phyloP scores from a whole-genome alignment of 2,329 filamentous ascomycete genomes.

The Davidsoniella virescens region DNA sequence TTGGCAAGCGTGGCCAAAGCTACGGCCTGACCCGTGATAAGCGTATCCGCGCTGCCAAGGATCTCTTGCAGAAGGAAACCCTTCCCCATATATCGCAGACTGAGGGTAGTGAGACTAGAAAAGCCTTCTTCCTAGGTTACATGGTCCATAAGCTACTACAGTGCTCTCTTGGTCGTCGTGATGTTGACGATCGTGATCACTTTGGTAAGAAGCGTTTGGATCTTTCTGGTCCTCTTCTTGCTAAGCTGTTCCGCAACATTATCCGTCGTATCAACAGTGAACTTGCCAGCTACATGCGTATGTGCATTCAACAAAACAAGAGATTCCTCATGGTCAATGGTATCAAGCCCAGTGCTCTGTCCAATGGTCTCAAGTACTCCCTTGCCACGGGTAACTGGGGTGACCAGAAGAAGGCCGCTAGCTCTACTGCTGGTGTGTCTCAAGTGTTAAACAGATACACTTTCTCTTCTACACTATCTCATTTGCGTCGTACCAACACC shows the following conservation, averaged over 20 bases:
- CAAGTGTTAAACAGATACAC: conserved; percentile 97
- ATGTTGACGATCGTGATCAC: conserved; percentile 94
- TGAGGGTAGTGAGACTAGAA: conserved; percentile 86
- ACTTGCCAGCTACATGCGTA: conserved; percentile 76
- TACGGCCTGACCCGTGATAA: conserved; percentile 61
- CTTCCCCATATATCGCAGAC: conserved; percentile 91
- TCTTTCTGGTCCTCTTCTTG: conserved; percentile 81
- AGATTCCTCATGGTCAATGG: conserved; percentile 85
- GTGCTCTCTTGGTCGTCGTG: conserved; percentile 78
- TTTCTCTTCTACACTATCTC: conserved; percentile 88
- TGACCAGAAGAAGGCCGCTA: conserved; percentile 95
- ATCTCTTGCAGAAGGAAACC: conserved; percentile 93
- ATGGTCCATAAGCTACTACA: conserved; percentile 96
- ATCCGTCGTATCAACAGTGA: conserved; percentile 85
- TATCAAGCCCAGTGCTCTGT: conserved; percentile 80
- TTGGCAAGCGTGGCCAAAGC: conserved; percentile 72
- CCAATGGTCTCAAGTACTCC: conserved; percentile 90
- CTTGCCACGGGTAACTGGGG: conserved; percentile 98
- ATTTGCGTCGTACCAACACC: conserved; percentile 93
- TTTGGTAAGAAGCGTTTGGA: conserved; percentile 98
- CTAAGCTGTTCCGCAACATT: conserved; percentile 87
- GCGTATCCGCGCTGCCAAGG: conserved; percentile 80
- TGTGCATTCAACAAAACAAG: conserved; percentile 74
- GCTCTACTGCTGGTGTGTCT: conserved; percentile 88
- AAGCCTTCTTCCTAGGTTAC: conserved; percentile 96